Evolutionary conservation across 495 filamentous ascomycete genomes (phyloP), one percentile per base, ranked within the genome.

Genomic region (Margaritispora aquatica): DNA sequence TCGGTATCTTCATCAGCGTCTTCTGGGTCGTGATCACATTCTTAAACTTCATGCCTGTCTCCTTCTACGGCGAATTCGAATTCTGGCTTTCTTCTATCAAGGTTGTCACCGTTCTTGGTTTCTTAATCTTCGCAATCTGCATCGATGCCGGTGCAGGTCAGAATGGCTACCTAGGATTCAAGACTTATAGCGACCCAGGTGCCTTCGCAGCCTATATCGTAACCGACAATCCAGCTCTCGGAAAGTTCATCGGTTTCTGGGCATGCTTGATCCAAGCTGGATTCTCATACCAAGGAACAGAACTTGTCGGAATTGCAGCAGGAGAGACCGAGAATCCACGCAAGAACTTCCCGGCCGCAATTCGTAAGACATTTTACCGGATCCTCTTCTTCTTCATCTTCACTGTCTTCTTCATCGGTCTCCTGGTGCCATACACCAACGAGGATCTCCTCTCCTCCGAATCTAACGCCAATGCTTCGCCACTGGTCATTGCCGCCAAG

Each of bases 281-380:
- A 4, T 95, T 95, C 61, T 88, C 89, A 27, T 94, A 89, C 66
- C 79, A 90, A 29, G 89, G 91, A 51, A 94, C 90, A 1, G 92
- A 96, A 73, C 75, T 94, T 41, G 85, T 96, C 54, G 91, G 84
- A 62, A 73, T 91, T 61, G 87, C 88, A 5, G 86, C 87, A 1
- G 86, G 84, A 50, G 88, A 92, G 73, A 88, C 87, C 5, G 76
- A 83, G 54, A 88, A 90, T 60, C 87, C 87, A 1, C 75, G 85
- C 60, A 80, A 82, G 65, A 86, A 85, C 26, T 83, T 90, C n/a
- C 87, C 87, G 0, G 77, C 80, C 17, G 87, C 86, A 0, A 84
- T 88, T 57, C 80, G 80, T 58, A 83, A 86, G 61, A 86, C 87
- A 2, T 88, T 88, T 67, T 85, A 77, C 71, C 78, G 87, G 20